Evolutionary conservation across 306 rosid species (phyloP).

Genomic region (Styphnolobium japonicum): DNA sequence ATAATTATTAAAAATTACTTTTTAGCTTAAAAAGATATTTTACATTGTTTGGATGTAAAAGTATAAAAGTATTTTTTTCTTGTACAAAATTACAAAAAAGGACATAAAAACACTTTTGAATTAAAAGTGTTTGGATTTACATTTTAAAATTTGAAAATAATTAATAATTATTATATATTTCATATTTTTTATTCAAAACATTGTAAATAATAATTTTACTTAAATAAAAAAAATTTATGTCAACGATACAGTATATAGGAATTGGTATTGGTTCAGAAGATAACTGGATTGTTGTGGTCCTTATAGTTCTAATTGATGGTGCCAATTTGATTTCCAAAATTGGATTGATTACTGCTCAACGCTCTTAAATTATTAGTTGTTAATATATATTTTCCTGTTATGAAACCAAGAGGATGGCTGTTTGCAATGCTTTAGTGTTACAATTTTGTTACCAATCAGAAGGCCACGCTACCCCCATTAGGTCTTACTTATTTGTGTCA

Average conservation of each 20-base stretch:
- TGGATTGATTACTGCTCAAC: slow-evolving; percentile 40
- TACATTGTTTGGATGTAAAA: too few species aligned
- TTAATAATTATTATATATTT: too few species aligned
- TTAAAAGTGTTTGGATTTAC: too few species aligned
- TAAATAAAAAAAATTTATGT: too few species aligned
- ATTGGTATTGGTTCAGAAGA: slow-evolving; percentile 74
- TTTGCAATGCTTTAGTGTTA: slow-evolving; percentile 14
- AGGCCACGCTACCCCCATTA: neutral
- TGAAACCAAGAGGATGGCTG: slow-evolving; percentile 39
- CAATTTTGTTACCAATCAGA: slow-evolving; percentile 29
- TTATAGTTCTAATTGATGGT: slow-evolving; percentile 49
- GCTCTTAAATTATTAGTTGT: slow-evolving; percentile 46
- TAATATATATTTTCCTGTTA: slow-evolving; percentile 37
- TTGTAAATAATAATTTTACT: too few species aligned
- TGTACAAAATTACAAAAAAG: too few species aligned
- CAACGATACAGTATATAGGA: slow-evolving; percentile 60
- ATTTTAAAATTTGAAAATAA: too few species aligned
- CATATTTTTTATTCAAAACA: too few species aligned
- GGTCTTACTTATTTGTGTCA: neutral
- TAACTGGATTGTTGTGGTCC: slow-evolving; percentile 76
- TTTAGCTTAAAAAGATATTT: too few species aligned
- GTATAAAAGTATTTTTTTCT: too few species aligned
- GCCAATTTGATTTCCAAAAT: slow-evolving; percentile 43
- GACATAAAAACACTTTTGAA: too few species aligned
- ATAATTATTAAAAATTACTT: too few species aligned